phyloP scores from a whole-genome alignment of 108 stramenopile species.

The Conticribra guillardii region DNA sequence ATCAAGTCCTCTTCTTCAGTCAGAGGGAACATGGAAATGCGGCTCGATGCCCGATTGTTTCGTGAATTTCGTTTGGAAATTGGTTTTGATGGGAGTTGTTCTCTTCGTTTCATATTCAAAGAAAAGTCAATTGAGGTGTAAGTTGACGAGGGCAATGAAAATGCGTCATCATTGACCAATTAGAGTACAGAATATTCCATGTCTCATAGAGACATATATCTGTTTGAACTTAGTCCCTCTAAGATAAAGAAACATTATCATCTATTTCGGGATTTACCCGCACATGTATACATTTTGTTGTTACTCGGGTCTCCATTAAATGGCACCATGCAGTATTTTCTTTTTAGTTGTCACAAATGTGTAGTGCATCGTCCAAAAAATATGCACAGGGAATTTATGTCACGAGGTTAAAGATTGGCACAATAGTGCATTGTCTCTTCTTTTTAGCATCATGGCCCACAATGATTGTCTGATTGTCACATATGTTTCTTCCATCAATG shows the following conservation, averaged over 20 bases:
- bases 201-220: too few relatives aligned
- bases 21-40: too few relatives aligned
- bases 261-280: background rate
- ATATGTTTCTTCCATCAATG: constrained; percentile 7
- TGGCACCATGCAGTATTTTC: too few relatives aligned
- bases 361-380: background rate
- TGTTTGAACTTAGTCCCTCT: too few relatives aligned
- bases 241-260: background rate
- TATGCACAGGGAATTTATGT: background rate
- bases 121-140: background rate
- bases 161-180: background rate
- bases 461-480: constrained; percentile 32
- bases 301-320: too few relatives aligned
- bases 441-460: constrained; percentile 29
- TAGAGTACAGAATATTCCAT: too few relatives aligned
- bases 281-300: too few relatives aligned
- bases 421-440: background rate
- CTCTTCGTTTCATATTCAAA: background rate
- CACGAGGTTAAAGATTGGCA: background rate
- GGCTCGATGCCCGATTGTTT: too few relatives aligned
- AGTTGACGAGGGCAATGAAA: background rate
- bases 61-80: background rate
- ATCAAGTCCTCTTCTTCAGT: too few relatives aligned
- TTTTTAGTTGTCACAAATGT: too few relatives aligned
- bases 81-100: background rate